Conservation (phyloP, 768 basidiomycete genomes). For the Mrakia frigida region DNA sequence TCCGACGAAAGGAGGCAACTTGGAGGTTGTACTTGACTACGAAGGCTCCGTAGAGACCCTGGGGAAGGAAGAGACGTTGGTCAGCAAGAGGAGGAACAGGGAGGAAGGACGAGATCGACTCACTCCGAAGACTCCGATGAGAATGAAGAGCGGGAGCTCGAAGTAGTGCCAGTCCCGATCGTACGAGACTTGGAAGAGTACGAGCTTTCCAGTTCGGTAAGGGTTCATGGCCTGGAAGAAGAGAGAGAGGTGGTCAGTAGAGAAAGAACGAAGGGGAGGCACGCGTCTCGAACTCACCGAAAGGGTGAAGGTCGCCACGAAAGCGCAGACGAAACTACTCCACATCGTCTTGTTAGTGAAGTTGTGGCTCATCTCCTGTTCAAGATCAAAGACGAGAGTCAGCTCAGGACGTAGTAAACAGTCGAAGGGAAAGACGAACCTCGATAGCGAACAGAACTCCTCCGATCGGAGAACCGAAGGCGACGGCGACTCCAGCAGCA, state of each 20-base stretch:
- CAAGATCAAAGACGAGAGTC: not conserved
- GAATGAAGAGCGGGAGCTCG: constrained; percentile 91
- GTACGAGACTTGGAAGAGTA: constrained; percentile 96
- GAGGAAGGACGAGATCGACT: constrained; percentile 35
- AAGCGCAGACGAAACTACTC: constrained; percentile 93
- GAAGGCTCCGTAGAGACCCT: constrained; percentile 97
- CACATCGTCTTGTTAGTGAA: constrained; percentile 99
- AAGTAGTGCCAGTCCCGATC: constrained; percentile 99
- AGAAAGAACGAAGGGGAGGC: constrained; percentile 14
- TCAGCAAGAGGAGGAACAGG: not conserved
- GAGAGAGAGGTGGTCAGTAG: not conserved
- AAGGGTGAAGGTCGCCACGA: constrained; percentile 92
- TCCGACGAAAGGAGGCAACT: constrained; percentile 87
- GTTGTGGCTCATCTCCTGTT: constrained; percentile 89
- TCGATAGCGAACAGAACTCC: constrained; percentile 97
- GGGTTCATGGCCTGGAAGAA: constrained; percentile 83
- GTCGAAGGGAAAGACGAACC: constrained; percentile 47
- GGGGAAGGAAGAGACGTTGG: constrained; percentile 1
- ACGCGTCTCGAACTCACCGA: constrained; percentile 57
- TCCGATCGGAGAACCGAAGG: constrained; percentile 96
- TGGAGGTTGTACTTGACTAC: constrained; percentile 96
- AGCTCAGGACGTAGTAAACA: not conserved
- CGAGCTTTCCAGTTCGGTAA: constrained; percentile 93
- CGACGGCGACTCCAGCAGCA: constrained; percentile 96
- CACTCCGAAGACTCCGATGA: constrained; percentile 94